Evolutionary conservation across 2,329 filamentous ascomycete genomes (phyloP).

Genomic region (Byssochlamys sp.): DNA sequence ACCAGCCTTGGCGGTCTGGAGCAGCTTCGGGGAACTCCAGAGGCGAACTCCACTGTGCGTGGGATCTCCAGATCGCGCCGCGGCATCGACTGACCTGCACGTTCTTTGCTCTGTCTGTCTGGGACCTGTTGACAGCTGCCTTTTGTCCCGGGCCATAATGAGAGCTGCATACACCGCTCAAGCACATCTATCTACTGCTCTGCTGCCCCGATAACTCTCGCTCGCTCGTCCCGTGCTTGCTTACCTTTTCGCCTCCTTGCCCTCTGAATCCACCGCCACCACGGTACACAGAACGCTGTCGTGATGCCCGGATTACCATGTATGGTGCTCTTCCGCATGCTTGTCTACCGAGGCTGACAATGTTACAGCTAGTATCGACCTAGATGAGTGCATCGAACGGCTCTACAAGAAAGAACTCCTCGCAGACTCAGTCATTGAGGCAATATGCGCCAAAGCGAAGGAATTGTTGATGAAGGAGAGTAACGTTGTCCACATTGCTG

Average conservation of each 20-base stretch:
- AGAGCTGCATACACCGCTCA: conserved; percentile 16
- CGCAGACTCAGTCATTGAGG: conserved; percentile 94
- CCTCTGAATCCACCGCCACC: background rate
- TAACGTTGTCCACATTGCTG: conserved; percentile 94
- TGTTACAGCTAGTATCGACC: conserved; percentile 76
- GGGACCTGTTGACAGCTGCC: background rate
- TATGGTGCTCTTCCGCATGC: conserved; percentile 15
- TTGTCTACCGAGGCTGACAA: conserved; percentile 1
- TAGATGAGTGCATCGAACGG: conserved; percentile 95
- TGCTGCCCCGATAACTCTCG: conserved; percentile 5
- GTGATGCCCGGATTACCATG: conserved; percentile 38
- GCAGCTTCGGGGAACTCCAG: background rate
- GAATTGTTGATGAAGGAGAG: conserved; percentile 99
- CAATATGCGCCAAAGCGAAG: conserved; percentile 98
- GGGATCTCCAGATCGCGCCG: background rate
- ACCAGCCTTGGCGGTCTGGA: too few species aligned
- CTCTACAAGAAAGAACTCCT: conserved; percentile 95
- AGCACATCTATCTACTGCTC: conserved; percentile 11
- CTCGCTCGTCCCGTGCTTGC: conserved; percentile 1
- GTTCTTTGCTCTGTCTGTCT: background rate
- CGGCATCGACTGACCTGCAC: background rate
- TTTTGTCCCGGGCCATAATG: conserved; percentile 16
- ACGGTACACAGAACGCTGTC: conserved; percentile 3
- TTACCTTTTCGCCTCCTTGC: background rate
- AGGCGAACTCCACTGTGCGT: background rate